phyloP scores from a whole-genome alignment of 2,329 filamentous ascomycete species.

The Diaporthe aspalathi region DNA sequence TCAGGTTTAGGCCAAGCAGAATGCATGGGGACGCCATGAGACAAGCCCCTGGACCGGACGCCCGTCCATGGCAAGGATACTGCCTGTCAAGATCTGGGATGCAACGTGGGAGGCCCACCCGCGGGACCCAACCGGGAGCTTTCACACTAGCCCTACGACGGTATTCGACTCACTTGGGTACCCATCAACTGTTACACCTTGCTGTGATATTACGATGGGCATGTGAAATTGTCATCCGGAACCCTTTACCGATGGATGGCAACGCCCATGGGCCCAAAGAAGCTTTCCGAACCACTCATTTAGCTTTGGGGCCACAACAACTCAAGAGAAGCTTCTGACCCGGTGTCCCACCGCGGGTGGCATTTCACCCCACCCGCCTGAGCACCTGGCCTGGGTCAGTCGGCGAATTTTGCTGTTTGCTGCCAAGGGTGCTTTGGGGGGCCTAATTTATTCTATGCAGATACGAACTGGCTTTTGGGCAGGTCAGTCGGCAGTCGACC shows the following conservation, averaged over 20 bases:
- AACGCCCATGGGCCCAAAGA: background rate
- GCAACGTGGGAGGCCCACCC: conserved; percentile 21
- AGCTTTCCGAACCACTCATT: conserved; percentile 5
- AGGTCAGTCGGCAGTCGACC: background rate
- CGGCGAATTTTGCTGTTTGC: background rate
- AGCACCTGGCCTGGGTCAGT: background rate
- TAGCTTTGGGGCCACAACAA: conserved; percentile 15
- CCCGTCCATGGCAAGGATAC: background rate
- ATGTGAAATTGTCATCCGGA: conserved; percentile 1
- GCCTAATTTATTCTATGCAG: background rate
- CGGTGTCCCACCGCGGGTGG: no score
- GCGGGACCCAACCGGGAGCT: background rate
- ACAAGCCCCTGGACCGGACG: conserved; percentile 15
- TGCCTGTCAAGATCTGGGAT: conserved; percentile 20
- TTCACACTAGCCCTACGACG: conserved; percentile 17
- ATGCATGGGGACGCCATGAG: conserved; percentile 14
- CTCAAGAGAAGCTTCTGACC: background rate
- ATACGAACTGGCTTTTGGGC: no score
- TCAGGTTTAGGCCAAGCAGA: conserved; percentile 26
- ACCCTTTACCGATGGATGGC: background rate
- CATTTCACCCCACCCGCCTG: background rate
- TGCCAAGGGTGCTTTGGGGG: background rate
- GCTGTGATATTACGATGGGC: background rate
- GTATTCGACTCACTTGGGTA: no score
- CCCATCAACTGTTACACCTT: background rate